Evolutionary conservation across 2,329 filamentous ascomycete species (phyloP).

Genomic region (Pyrenochaeta sp.): DNA sequence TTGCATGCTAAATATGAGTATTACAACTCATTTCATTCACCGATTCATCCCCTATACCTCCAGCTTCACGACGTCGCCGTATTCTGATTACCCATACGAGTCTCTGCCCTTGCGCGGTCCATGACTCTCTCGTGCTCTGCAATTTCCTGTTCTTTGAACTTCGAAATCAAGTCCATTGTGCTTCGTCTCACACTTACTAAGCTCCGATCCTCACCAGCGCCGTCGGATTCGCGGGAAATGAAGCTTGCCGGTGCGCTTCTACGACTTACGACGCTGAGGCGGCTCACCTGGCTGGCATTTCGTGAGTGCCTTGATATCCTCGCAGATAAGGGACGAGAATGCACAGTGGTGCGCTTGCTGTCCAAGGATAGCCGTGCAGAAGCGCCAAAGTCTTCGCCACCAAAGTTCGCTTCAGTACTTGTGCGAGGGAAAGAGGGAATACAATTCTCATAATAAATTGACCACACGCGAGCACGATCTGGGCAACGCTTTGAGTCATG

Average conservation of each 20-base stretch:
- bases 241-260: constrained; percentile 27
- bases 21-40: not conserved
- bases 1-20: not conserved
- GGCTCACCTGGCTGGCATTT: constrained; percentile 33
- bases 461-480: constrained; percentile 44
- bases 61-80: constrained; percentile 9
- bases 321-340: constrained; percentile 22
- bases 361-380: constrained; percentile 29
- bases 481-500: constrained; percentile 11
- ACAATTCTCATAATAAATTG: constrained; percentile 47
- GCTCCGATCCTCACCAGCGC: constrained; percentile 32
- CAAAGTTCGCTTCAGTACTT: constrained; percentile 28
- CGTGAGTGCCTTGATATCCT: constrained; percentile 26
- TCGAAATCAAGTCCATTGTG: constrained; percentile 52
- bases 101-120: constrained; percentile 27
- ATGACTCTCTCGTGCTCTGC: constrained; percentile 44
- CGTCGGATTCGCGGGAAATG: constrained; percentile 18
- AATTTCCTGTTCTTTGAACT: constrained; percentile 48
- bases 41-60: not conserved
- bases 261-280: constrained; percentile 25
- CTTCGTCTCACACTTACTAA: constrained; percentile 49
- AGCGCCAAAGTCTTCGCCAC: constrained; percentile 24
- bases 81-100: constrained; percentile 4
- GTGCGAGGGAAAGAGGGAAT: constrained; percentile 36
- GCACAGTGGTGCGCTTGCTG: constrained; percentile 20